Percentiles rank a stretch among this genome's conserved stretches.
These are phyloP conservation scores for Lithohypha guttulata DNA, from an alignment of 2,329 filamentous ascomycete species.

Conservation along the genomic window DNA sequence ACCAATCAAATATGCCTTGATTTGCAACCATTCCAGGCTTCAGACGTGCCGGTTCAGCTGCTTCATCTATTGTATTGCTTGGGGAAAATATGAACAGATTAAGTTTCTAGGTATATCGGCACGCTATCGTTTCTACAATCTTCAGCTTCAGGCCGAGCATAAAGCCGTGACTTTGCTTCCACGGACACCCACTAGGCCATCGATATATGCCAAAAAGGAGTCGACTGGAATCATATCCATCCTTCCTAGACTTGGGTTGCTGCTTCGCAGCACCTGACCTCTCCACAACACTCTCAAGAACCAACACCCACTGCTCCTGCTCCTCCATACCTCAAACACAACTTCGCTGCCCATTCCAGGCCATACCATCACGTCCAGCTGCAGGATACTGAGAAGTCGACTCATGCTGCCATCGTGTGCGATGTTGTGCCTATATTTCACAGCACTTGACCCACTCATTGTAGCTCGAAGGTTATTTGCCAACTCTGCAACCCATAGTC, in stretches of 20 bases:
- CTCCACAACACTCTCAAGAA: constrained; percentile 62
- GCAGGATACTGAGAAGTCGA: constrained; percentile 56
- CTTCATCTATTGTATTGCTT: too few species aligned
- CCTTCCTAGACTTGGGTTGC: constrained; percentile 54
- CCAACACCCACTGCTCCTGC: constrained; percentile 23
- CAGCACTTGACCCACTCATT: constrained; percentile 31
- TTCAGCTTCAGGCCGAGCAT: too few species aligned
- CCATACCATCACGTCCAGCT: constrained; percentile 69
- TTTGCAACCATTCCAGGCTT: too few species aligned
- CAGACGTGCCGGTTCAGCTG: too few species aligned
- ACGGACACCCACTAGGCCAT: constrained; percentile 52
- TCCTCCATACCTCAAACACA: constrained; percentile 58
- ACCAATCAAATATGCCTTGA: too few species aligned
- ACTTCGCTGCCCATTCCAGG: constrained; percentile 73
- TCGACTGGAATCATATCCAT: constrained; percentile 62
- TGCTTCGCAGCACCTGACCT: constrained; percentile 55
- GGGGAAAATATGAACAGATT: too few species aligned
- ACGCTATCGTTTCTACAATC: too few species aligned
- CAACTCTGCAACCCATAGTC: constrained; percentile 65
- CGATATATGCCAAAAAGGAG: constrained; percentile 57
- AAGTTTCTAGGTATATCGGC: too few species aligned
- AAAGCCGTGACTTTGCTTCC: constrained; percentile 38
- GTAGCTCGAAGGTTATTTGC: constrained; percentile 51
- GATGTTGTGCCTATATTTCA: constrained; percentile 62
- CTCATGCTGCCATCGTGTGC: constrained; percentile 69